Evolutionary conservation across 2,329 filamentous ascomycete genomes (phyloP), one percentile per base, ranked within the genome.

Genomic region (Coniochaeta hoffmannii): DNA sequence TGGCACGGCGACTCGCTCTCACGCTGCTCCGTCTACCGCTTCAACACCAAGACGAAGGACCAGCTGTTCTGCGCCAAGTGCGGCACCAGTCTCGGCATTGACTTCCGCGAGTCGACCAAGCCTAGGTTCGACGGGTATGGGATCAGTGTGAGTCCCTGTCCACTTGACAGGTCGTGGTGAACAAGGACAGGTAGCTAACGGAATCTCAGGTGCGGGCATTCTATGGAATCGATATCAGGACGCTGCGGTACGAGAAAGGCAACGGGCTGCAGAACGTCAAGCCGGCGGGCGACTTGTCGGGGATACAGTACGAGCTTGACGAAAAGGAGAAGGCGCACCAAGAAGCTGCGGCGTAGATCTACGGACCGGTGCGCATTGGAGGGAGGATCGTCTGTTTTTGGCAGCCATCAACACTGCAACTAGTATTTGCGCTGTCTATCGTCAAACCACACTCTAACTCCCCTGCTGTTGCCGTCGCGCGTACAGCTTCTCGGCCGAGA

Each of bases 401-500:
- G n/a, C n/a, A n/a, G n/a, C n/a, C n/a, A n/a, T n/a, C n/a, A n/a
- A n/a, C n/a, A n/a, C n/a, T n/a, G n/a, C n/a, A n/a, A n/a, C 30
- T 32, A 12, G 12, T 8, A 7, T 32, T 32, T 12, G 7, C 12
- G n/a, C 11, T n/a, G n/a, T 46, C 22, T 46, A 46, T 26, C 41
- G 11, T 28, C 12, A 15, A 6, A 10, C 22, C 12, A 12, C 12
- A 6, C 12, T 36, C 15, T 32, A 32, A 15, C 24, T 12, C n/a
- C 12, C 41, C 24, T 46, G 41, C 7, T 7, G n/a, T 19, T 51
- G 49, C 17, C 49, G 32, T 15, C 31, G 49, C n/a, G 49, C 49
- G 26, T 31, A 31, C n/a, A 51, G 67, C 68, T 87, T 80, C 74
- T 97, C 93, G 1, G 92, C 93, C 53, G 86, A 83, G 57, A 85